phyloP scores from a whole-genome alignment of 2,329 filamentous ascomycete species.

The Pestalotiopsis sp. region DNA sequence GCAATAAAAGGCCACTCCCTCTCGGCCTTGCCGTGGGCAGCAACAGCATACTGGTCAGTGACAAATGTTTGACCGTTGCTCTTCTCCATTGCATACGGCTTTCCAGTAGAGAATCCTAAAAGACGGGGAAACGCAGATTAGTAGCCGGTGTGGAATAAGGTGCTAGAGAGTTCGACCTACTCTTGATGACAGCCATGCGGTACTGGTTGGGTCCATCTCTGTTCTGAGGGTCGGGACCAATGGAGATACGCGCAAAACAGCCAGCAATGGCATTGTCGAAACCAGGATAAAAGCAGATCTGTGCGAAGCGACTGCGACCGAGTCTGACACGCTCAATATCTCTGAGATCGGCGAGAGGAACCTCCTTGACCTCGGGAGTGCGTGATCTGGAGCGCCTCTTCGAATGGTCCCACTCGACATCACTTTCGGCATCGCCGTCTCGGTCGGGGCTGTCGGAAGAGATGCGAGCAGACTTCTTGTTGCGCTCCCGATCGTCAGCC shows the following conservation, averaged over 20 bases:
- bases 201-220: conserved; percentile 75
- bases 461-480: conserved; percentile 48
- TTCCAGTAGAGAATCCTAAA: conserved; percentile 75
- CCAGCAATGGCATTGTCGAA: conserved; percentile 83
- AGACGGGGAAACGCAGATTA: conserved; percentile 21
- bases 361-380: conserved; percentile 63
- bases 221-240: conserved; percentile 67
- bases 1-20: conserved; percentile 89
- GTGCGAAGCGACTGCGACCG: conserved; percentile 82
- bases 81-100: conserved; percentile 80
- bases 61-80: conserved; percentile 75
- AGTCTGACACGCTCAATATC: conserved; percentile 86
- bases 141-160: background rate
- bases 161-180: conserved; percentile 45
- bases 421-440: conserved; percentile 74
- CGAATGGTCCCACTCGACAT: conserved; percentile 71
- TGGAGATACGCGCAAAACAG: conserved; percentile 83
- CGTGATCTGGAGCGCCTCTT: conserved; percentile 52
- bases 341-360: conserved; percentile 71
- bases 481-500: conserved; percentile 62
- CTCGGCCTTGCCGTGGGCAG: conserved; percentile 81
- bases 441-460: conserved; percentile 45
- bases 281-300: conserved; percentile 90
- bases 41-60: conserved; percentile 82
- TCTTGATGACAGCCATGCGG: conserved; percentile 86